Base-by-base conservation (phyloP, 2,329 filamentous ascomycete genomes). In the Aspergillus ustus region DNA sequence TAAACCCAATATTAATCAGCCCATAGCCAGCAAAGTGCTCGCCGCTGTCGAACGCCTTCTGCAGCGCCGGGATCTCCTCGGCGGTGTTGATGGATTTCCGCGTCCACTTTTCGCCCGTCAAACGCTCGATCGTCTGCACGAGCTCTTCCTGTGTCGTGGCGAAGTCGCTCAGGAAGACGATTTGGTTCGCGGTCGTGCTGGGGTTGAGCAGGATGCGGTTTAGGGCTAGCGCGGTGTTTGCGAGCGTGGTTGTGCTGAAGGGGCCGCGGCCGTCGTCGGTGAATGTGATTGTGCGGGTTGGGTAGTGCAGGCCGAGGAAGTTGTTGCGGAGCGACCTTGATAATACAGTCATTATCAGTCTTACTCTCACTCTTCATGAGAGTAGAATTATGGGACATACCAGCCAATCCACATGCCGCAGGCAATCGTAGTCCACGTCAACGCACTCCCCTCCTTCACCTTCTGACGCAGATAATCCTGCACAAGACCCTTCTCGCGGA, bases 381-480 rank as follows among this genome's bases (percentile, higher is more conserved):
- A 37, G 4, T 6, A 22, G 25, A 22, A 25, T 15, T 43, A 52
- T 2, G 15, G 15, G 8, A 7, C 20, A 1, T 55, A 51, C 66
- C 66, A 67, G 46, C 57, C 61, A 28, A 59, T 52, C 60, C 61
- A 65, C 34, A 63, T 62, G 15, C 62, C 64, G 28, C 62, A 64
- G 13, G 62, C 62, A 51, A 67, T 57, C 17, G 66, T 60, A 13
- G 60, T 67, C 66, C 62, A 67, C 17, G 52, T 64, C 17, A 67
- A 52, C 7, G 63, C 63, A 25, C 7, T 44, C 22, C 19, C 34
- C 43, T 64, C 62, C 34, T 15, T 66, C 25, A 25, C 25, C 44
- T 66, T 66, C 3, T 22, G 22, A 4, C 59, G 58, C 11, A 67
- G 52, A 50, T 67, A 62, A n/a, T 57, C 57, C 37, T 57, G 49